Conservation (phyloP, 2,329 filamentous ascomycete genomes). For the Aspergillus persii region DNA sequence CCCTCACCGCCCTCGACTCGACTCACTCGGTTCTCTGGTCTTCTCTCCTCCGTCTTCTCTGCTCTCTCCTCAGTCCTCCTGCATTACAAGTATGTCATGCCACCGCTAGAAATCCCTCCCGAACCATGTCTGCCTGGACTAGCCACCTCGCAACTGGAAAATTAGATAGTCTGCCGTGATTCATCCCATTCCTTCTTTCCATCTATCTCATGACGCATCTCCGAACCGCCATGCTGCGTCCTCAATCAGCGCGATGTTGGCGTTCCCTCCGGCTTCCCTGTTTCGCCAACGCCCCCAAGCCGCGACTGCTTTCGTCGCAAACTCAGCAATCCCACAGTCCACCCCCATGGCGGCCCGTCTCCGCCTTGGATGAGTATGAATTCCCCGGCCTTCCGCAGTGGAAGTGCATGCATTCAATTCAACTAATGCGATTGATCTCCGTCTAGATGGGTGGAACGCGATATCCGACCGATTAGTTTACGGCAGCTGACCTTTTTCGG, state of each 20-base stretch:
- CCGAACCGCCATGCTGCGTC: constrained; percentile 35
- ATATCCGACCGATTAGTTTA: constrained; percentile 91
- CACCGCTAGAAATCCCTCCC: not conserved
- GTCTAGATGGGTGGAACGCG: constrained; percentile 82
- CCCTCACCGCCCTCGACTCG: too few species aligned
- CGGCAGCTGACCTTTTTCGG: constrained; percentile 97
- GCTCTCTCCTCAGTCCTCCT: too few species aligned
- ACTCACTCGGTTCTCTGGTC: too few species aligned
- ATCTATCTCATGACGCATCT: constrained; percentile 12
- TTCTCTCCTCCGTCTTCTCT: too few species aligned
- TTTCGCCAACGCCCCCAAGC: constrained; percentile 16
- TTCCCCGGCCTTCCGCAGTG: constrained; percentile 7
- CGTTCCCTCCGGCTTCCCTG: constrained; percentile 23
- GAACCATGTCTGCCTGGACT: constrained; percentile 22
- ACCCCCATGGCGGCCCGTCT: constrained; percentile 59
- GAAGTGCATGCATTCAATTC: not conserved
- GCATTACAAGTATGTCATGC: constrained; percentile 3
- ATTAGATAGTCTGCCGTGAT: constrained; percentile 11
- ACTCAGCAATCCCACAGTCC: constrained; percentile 29
- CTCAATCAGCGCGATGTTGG: constrained; percentile 35
- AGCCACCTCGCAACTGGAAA: constrained; percentile 4
- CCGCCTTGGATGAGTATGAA: constrained; percentile 58
- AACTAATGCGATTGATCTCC: constrained; percentile 13
- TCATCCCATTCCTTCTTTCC: not conserved
- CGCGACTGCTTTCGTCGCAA: constrained; percentile 27